These are phyloP conservation scores for Avena eriantha DNA, from an alignment of 176 grass and related monocot species.

Conservation along the genomic window DNA sequence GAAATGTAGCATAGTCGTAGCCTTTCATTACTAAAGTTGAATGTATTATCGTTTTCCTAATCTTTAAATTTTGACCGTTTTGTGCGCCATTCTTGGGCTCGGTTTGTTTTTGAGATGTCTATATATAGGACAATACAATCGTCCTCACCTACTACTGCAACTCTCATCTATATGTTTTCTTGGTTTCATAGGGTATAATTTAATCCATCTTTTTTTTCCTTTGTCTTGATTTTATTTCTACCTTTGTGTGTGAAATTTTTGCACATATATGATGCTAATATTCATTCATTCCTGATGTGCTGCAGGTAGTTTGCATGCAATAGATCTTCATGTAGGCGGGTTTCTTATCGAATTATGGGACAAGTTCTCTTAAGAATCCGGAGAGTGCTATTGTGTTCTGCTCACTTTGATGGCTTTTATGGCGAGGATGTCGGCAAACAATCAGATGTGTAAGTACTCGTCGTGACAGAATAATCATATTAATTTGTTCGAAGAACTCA, in stretches of 20 bases:
- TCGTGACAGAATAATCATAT: slow-evolving; percentile 97
- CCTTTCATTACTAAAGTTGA: no score
- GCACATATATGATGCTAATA: neutral
- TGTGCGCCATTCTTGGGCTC: neutral
- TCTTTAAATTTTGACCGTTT: slow-evolving; percentile 37
- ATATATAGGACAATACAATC: slow-evolving; percentile 16
- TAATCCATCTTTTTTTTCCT: neutral
- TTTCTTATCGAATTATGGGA: slow-evolving; percentile 11
- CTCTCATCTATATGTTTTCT: neutral
- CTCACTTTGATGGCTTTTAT: slow-evolving; percentile 46
- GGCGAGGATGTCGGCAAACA: slow-evolving; percentile 60
- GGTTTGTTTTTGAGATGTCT: no score
- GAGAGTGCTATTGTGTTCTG: neutral
- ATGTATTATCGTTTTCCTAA: no score
- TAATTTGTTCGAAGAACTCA: slow-evolving; percentile 84
- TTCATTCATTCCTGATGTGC: slow-evolving; percentile 24
- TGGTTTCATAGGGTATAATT: slow-evolving; percentile 17
- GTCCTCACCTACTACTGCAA: neutral
- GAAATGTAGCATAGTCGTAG: no score
- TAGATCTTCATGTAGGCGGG: slow-evolving; percentile 30
- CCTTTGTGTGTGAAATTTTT: neutral
- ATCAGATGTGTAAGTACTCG: slow-evolving; percentile 78
- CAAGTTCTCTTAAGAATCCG: slow-evolving; percentile 17
- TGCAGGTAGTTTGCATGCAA: slow-evolving; percentile 34
- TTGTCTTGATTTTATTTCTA: slow-evolving; percentile 7